phyloP scores from a whole-genome alignment of 768 basidiomycete genomes.

The Leccinum disarticulatum region DNA sequence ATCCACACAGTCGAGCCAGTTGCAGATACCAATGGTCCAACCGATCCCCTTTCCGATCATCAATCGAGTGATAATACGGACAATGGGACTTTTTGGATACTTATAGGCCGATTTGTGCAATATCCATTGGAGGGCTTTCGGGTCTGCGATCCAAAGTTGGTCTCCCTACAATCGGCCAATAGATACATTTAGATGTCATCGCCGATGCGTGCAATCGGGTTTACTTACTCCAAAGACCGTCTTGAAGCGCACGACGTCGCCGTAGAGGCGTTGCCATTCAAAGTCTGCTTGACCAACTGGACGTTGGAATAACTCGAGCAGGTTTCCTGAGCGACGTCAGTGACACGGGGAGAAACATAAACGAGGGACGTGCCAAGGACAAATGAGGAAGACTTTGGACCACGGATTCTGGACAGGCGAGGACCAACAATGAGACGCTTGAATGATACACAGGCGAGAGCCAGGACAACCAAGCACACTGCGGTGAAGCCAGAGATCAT shows the following conservation, averaged over 20 bases:
- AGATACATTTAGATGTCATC: slow-evolving; percentile 6
- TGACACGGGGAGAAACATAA: slow-evolving; percentile 1
- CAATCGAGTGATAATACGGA: slow-evolving; percentile 11
- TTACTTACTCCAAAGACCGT: slow-evolving; percentile 25
- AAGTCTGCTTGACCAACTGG: slow-evolving; percentile 29
- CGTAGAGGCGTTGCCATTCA: slow-evolving; percentile 32
- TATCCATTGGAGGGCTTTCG: slow-evolving; percentile 43
- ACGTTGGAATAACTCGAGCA: slow-evolving; percentile 30
- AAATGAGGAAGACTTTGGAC: slow-evolving; percentile 26
- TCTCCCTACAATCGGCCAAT: slow-evolving; percentile 35
- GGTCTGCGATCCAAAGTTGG: slow-evolving; percentile 46
- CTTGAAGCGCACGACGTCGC: slow-evolving; percentile 31
- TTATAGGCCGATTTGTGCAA: slow-evolving; percentile 43
- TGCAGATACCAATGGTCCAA: not conserved
- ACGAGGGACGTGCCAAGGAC: slow-evolving; percentile 10
- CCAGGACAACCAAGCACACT: slow-evolving; percentile 8
- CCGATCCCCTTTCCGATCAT: not conserved
- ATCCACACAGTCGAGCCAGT: not conserved
- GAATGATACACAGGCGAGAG: slow-evolving; percentile 2
- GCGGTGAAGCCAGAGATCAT: slow-evolving; percentile 13
- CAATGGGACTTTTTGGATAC: slow-evolving; percentile 39
- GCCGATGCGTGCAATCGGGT: not conserved
- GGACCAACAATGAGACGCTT: not conserved
- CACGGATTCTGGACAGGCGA: slow-evolving; percentile 15
- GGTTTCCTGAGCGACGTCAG: slow-evolving; percentile 25